phyloP scores from a whole-genome alignment of 2,329 filamentous ascomycete genomes.

The Laburnicola sp. region DNA sequence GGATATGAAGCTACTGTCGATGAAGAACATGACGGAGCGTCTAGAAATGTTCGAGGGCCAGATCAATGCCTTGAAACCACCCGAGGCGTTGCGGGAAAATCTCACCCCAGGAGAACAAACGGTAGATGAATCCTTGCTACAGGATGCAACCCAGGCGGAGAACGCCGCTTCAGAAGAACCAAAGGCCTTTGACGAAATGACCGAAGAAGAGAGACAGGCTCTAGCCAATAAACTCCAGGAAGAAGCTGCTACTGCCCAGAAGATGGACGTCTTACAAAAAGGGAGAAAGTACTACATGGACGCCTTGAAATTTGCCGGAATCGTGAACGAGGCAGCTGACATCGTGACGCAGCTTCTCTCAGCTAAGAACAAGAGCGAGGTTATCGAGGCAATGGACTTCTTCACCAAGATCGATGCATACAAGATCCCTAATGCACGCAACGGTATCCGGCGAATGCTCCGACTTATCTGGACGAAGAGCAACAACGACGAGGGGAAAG shows the following conservation, averaged over 20 bases:
- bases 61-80: constrained; percentile 78
- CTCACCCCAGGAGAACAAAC: constrained; percentile 64
- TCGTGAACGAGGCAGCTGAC: constrained; percentile 79
- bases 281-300: constrained; percentile 92
- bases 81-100: constrained; percentile 64
- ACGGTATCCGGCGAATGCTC: constrained; percentile 92
- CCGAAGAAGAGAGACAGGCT: constrained; percentile 74
- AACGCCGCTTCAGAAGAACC: constrained; percentile 35
- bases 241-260: constrained; percentile 85
- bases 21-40: constrained; percentile 81
- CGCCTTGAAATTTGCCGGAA: constrained; percentile 89
- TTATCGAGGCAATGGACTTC: constrained; percentile 99
- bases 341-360: constrained; percentile 85
- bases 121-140: constrained; percentile 76
- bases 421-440: constrained; percentile 89
- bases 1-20: constrained; percentile 74
- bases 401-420: constrained; percentile 95
- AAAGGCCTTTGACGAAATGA: constrained; percentile 67
- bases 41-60: constrained; percentile 82
- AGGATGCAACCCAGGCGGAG: constrained; percentile 83
- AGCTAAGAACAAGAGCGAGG: constrained; percentile 96
- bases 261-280: constrained; percentile 82
- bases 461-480: constrained; percentile 99
- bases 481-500: constrained; percentile 98
- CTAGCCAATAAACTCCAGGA: constrained; percentile 79